Percentiles rank a stretch among this genome's conserved stretches.
These are phyloP conservation scores for Gnaphalium uliginosum DNA, from an alignment of 129 eudicot species.

Conservation along the genomic window DNA sequence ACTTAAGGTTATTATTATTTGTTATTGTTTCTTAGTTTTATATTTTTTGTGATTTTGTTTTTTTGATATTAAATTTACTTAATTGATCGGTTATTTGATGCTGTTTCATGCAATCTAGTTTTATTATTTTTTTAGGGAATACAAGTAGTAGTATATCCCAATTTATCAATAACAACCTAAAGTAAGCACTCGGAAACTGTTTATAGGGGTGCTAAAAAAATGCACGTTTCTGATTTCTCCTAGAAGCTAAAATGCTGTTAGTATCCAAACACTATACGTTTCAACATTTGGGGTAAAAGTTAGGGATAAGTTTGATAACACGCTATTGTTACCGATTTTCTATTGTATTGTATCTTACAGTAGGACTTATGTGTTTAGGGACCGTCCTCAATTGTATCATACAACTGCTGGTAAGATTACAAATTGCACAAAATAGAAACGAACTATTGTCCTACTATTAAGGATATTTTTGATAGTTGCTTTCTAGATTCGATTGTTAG, in stretches of 20 bases:
- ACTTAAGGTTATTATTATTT: conserved; percentile 55
- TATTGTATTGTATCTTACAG: too few species aligned
- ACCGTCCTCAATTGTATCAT: neutral
- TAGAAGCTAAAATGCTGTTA: neutral
- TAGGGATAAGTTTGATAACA: conserved; percentile 1
- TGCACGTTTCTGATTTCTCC: neutral
- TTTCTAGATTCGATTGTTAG: too few species aligned
- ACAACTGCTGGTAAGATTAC: neutral
- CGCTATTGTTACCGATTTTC: neutral
- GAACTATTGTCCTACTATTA: too few species aligned
- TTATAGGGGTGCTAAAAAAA: neutral
- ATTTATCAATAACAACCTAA: too few species aligned
- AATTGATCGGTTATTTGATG: neutral
- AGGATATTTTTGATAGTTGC: too few species aligned
- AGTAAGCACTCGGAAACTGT: neutral
- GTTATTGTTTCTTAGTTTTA: neutral
- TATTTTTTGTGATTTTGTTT: neutral
- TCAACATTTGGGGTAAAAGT: neutral
- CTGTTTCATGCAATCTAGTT: neutral
- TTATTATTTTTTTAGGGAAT: neutral
- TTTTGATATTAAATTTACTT: neutral
- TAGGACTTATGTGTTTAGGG: neutral
- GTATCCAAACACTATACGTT: neutral
- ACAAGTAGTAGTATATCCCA: neutral
- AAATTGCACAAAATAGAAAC: too few species aligned